phyloP scores from a whole-genome alignment of 441 rosid genomes.

The Breynia disticha region DNA sequence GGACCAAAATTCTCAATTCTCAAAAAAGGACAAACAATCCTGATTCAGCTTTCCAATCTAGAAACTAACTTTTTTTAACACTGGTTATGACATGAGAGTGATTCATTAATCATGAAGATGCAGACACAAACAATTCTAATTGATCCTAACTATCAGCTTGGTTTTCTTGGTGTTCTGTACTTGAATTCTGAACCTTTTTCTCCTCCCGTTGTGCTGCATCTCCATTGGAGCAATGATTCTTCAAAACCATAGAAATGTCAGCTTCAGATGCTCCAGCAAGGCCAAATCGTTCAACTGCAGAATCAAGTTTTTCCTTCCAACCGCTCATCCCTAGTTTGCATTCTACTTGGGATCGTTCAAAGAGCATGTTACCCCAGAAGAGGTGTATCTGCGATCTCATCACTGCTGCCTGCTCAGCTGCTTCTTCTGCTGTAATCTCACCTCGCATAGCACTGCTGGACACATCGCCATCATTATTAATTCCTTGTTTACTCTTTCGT shows the following conservation, averaged over 20 bases:
- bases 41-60: background rate
- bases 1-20: background rate
- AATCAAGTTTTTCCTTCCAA: conserved; percentile 71
- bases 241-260: conserved; percentile 62
- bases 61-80: background rate
- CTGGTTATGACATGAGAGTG: background rate
- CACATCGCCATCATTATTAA: conserved; percentile 36
- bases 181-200: conserved; percentile 26
- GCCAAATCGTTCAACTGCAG: conserved; percentile 73
- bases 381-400: conserved; percentile 98
- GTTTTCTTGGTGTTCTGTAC: conserved; percentile 7
- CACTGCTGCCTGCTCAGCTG: conserved; percentile 86
- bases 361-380: conserved; percentile 95
- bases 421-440: conserved; percentile 67
- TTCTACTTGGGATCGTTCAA: conserved; percentile 92
- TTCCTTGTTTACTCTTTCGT: conserved; percentile 69
- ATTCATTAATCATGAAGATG: background rate
- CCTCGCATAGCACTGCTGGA: conserved; percentile 27
- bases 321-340: conserved; percentile 63
- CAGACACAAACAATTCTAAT: background rate
- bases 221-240: conserved; percentile 70
- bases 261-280: conserved; percentile 91
- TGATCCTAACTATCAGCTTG: background rate
- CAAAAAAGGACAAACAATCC: background rate
- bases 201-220: conserved; percentile 32